Evolutionary conservation across 495 filamentous ascomycete genomes (phyloP).

Genomic region (Cercophora newfieldiana): DNA sequence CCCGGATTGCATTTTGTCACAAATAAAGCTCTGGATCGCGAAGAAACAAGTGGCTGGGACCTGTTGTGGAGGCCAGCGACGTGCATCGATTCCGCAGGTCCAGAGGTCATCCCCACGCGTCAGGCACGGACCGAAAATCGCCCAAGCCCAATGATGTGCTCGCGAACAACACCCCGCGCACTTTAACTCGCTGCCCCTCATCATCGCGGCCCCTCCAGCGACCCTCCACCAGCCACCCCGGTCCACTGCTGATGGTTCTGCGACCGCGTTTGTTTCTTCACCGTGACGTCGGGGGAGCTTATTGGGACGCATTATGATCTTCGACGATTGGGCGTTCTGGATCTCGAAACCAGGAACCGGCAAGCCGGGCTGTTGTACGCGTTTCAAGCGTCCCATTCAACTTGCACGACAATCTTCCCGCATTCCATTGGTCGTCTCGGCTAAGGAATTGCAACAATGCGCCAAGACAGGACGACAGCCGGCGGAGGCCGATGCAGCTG

Average conservation of each 20-base stretch:
- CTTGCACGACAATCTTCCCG: too few relatives aligned
- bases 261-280: background rate
- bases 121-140: background rate
- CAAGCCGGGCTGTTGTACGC: background rate
- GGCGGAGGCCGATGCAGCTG: background rate
- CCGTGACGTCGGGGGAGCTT: background rate
- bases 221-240: slow-evolving; percentile 1
- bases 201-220: background rate
- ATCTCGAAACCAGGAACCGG: background rate
- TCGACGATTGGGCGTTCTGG: background rate
- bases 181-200: background rate
- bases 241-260: background rate
- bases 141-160: background rate
- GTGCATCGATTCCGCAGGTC: background rate
- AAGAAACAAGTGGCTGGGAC: background rate
- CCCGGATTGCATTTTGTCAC: background rate
- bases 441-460: background rate
- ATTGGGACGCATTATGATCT: background rate
- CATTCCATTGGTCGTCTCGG: background rate
- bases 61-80: background rate
- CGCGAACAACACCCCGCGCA: background rate
- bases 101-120: slow-evolving; percentile 7
- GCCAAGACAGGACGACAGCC: background rate
- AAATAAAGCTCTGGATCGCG: background rate
- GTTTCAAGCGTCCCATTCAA: background rate